Evolutionary conservation across 1,284 basidiomycete species (phyloP), one percentile per base, ranked within the genome.

Genomic region (Sporisorium graminicola): DNA sequence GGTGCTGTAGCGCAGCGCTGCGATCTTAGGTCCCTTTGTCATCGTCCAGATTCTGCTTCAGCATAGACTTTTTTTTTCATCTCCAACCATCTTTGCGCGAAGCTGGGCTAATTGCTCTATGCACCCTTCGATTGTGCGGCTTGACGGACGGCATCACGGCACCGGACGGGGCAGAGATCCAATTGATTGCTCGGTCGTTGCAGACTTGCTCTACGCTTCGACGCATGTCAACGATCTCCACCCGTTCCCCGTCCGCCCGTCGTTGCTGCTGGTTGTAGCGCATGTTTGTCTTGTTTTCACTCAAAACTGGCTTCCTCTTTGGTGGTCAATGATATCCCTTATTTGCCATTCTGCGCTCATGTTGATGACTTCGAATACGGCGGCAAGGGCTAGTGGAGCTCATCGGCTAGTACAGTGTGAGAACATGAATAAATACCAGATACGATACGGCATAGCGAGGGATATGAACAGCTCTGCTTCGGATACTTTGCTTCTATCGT

Each of bases 1-100:
- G 18, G 70, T 81, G 31, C 68, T 82, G 51, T 82, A 61, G 18
- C n/a, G 12, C n/a, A 31, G 5, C 37, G 18, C 18, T n/a, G 37
- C 8, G 27, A 26, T 26, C 14, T 24, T 27, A n/a, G 22, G n/a
- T 13, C 22, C 22, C 14, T 14, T 31, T 42, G 33, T 31, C 47
- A 33, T 20, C 37, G 35, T 37, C 26, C 26, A 14, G 37, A n/a
- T 14, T 51, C 46, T 24, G 26, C 37, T 40, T 35, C 66, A 52
- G 52, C 62, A 65, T 70, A 71, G 60, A 62, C 59, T 44, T 59
- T 60, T 42, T 43, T 42, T 43, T 26, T 16, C 16, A 6, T 46
- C 24, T 46, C 22, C 13, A 27, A 47, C 5, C 47, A 49, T 49
- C 47, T n/a, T 49, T 9, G 27, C 47, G 10, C 26, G 47, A n/a